Evolutionary conservation across 2,329 filamentous ascomycete genomes (phyloP), one percentile per base, ranked within the genome.

Genomic region (Cercospora nicotianae): DNA sequence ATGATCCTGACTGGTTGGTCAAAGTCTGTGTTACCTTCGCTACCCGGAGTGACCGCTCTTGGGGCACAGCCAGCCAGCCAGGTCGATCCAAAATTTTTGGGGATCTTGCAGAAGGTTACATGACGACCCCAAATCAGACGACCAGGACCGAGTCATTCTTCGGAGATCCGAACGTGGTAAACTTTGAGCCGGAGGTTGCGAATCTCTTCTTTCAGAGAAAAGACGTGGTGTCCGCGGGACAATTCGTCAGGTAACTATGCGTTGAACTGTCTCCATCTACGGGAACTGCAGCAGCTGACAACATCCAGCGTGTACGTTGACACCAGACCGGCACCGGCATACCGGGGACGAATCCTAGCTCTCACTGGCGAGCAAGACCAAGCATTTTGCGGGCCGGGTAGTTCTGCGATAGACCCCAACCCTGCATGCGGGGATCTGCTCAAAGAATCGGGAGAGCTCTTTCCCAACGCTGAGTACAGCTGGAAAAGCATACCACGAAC

Each of bases 101-200:
- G 4, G 45, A 53, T 60, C 39, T 70, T 18, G 39, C 69, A 23
- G 9, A 48, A 13, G 70, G 67, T 7, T 72, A 71, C 63, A 59
- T 72, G 23, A 71, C 67, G 10, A 64, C 67, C 13, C 61, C 70
- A 12, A 66, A 67, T 53, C 31, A 67, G 48, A 60, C 62, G 13
- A 66, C 65, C 3, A 59, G 67, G 28, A 71, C 70, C 9, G 36
- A 69, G 33, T 69, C 70, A n/a, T 70, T 70, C 57, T 72, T 71
- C 45, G 70, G 70, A 10, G 45, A 62, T 51, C 64, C 63, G 5
- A 26, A 45, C 10, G 51, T 65, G 10, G 69, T 71, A 18, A 65
- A 70, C 39, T 69, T 69, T 30, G 69, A 72, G 12, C 60, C 65
- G 12, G 42, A 58, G 23, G 48, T 67, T 7, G 58, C 70, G 8